phyloP scores from a whole-genome alignment of 805 yeast species.

The Metschnikowia lunata region DNA sequence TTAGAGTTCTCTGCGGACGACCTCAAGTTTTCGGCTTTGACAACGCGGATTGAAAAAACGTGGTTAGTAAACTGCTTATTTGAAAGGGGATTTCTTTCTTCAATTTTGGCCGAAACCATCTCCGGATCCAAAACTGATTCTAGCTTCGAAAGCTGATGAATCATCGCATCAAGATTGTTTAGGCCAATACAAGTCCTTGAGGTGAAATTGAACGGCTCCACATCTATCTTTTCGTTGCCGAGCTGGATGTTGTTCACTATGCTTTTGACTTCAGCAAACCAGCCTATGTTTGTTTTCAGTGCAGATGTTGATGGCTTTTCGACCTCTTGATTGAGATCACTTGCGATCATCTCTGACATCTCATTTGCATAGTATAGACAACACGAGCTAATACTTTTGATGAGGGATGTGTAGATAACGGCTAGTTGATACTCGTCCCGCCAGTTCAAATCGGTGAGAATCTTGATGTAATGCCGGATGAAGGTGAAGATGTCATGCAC shows the following conservation, averaged over 20 bases:
- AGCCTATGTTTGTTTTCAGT: conserved; percentile 15
- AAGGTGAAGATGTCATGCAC: conserved; percentile 65
- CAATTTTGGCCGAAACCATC: conserved; percentile 40
- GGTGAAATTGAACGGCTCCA: conserved; percentile 56
- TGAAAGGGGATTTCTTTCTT: conserved; percentile 29
- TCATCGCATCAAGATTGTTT: conserved; percentile 57
- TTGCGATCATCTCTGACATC: conserved; percentile 33
- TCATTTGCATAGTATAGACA: conserved; percentile 47
- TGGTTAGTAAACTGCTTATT: conserved; percentile 39
- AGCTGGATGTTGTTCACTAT: conserved; percentile 42
- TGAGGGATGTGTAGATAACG: conserved; percentile 52
- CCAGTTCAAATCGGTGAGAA: conserved; percentile 67
- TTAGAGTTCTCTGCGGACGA: conserved; percentile 22
- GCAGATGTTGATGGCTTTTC: conserved; percentile 9
- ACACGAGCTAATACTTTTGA: conserved; percentile 61
- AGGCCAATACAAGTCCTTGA: conserved; percentile 69
- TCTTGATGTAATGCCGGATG: conserved; percentile 51
- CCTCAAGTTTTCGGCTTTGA: conserved; percentile 58
- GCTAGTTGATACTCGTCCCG: conserved; percentile 58
- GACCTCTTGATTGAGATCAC: conserved; percentile 39
- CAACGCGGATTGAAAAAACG: conserved; percentile 58
- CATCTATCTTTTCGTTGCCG: conserved; percentile 28
- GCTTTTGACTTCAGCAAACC: conserved; percentile 53
- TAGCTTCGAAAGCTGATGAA: conserved; percentile 44
- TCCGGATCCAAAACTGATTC: conserved; percentile 62